A percentile compares a stretch with the other conserved stretches of the same genome.
Conservation (phyloP, 345 rosid species). For the Ailanthus altissimus region DNA sequence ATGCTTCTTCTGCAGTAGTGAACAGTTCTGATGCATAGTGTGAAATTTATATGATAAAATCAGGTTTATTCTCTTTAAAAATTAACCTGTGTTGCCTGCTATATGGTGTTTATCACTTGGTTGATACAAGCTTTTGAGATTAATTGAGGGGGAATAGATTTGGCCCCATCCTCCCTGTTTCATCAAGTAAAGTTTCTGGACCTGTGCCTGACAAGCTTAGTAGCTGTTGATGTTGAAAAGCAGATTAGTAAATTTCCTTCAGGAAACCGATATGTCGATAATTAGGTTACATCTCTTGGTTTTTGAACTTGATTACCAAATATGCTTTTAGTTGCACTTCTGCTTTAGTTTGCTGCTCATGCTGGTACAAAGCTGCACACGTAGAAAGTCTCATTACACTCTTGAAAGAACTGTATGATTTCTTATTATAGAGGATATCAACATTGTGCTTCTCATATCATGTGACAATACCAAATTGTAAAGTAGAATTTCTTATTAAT, state of each 20-base stretch:
- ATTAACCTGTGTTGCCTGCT: neutral
- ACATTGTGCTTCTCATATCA: neutral
- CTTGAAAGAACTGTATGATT: constrained; percentile 1
- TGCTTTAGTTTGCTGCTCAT: neutral
- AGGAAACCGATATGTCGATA: neutral
- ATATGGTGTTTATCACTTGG: neutral
- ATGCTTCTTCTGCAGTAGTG: neutral
- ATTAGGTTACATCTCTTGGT: neutral
- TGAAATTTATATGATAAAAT: neutral
- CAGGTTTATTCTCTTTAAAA: neutral
- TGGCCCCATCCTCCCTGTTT: neutral
- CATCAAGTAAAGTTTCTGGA: too few species aligned
- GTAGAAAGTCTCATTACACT: neutral
- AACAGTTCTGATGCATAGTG: neutral
- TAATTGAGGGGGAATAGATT: neutral
- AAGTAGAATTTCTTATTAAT: neutral
- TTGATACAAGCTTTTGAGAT: neutral
- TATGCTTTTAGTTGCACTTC: neutral
- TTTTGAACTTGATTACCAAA: neutral
- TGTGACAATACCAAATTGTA: too few species aligned
- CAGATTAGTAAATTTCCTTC: neutral
- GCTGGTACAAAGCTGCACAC: constrained; percentile 4
- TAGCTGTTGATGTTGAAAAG: neutral
- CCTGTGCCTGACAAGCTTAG: neutral
- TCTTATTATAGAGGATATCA: neutral